Percentiles rank a stretch among this genome's conserved stretches.
phyloP scores from a whole-genome alignment of 371 early-diverging fungal species.

The Syncephalis fuscata region DNA sequence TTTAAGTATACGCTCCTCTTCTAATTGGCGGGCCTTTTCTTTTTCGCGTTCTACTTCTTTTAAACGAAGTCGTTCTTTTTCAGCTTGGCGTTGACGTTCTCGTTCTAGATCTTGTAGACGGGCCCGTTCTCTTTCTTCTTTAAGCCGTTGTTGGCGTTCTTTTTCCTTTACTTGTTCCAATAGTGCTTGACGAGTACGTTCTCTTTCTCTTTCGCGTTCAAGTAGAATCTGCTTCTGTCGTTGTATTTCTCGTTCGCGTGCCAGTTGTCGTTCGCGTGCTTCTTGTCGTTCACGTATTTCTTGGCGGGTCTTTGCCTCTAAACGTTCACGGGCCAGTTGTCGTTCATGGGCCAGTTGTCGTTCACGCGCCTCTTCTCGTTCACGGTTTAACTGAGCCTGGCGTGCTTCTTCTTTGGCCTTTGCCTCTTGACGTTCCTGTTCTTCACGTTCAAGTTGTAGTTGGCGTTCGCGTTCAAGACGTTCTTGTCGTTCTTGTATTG shows the following conservation, averaged over 20 bases:
- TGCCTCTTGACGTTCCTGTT: constrained; percentile 9
- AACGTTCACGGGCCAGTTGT: too few relatives aligned
- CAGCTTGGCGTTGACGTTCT: constrained; percentile 8
- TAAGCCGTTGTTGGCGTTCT: constrained; percentile 7
- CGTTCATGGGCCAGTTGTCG: too few relatives aligned
- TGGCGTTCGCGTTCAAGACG: constrained; percentile 13
- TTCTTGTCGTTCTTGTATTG: constrained; percentile 15
- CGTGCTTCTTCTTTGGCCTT: too few relatives aligned
- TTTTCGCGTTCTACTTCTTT: constrained; percentile 7
- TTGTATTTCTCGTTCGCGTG: too few relatives aligned
- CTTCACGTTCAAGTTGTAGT: constrained; percentile 13
- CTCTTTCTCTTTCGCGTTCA: too few relatives aligned
- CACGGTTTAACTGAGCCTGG: too few relatives aligned
- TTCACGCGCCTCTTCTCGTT: too few relatives aligned
- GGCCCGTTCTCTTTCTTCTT: constrained; percentile 3
- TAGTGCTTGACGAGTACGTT: too few relatives aligned
- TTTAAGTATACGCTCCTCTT: constrained; percentile 5
- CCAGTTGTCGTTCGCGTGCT: too few relatives aligned
- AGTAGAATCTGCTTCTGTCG: too few relatives aligned
- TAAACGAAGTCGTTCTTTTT: neutral
- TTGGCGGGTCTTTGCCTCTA: too few relatives aligned
- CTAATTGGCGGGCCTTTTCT: constrained; percentile 8
- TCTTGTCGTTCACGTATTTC: too few relatives aligned
- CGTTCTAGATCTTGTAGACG: constrained; percentile 5
- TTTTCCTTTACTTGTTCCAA: neutral